Percentiles rank a stretch among this genome's conserved stretches.
Conservation (phyloP, 345 rosid genomes). For the Limnanthes douglasii region DNA sequence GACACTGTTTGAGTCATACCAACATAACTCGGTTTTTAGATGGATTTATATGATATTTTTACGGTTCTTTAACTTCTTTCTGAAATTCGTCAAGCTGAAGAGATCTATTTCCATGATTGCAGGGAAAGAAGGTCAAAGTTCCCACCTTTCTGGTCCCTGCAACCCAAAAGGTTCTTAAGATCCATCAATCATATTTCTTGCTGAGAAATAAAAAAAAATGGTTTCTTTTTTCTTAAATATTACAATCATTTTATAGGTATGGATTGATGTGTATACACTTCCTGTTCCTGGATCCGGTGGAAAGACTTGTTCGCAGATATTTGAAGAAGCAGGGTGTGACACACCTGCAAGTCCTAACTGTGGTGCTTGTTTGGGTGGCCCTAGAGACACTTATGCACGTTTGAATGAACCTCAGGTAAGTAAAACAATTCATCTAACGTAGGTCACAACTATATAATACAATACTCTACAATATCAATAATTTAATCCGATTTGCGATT, state of each 20-base stretch:
- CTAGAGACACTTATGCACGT: conserved; percentile 85
- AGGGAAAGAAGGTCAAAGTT: conserved; percentile 87
- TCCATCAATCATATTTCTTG: neutral
- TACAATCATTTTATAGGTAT: conserved; percentile 53
- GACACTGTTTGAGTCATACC: neutral
- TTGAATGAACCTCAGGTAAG: conserved; percentile 77
- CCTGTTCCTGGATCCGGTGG: conserved; percentile 97
- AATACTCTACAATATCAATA: no score
- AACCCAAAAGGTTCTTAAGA: conserved; percentile 57
- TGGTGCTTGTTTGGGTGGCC: conserved; percentile 99
- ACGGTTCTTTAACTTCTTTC: conserved; percentile 1
- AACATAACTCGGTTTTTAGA: neutral
- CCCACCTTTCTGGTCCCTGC: conserved; percentile 98
- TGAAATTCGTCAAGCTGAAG: neutral
- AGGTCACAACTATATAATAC: neutral
- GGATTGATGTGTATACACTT: conserved; percentile 79
- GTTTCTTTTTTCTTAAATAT: conserved; percentile 5
- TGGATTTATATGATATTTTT: neutral
- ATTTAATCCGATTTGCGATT: no score
- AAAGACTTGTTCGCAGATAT: conserved; percentile 90
- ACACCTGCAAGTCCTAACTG: conserved; percentile 93
- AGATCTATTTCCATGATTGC: conserved; percentile 11
- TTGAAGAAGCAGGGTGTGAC: conserved; percentile 97
- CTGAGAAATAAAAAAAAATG: neutral
- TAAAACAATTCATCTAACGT: neutral